Evolutionary conservation across 257 asterid genomes (phyloP).

Genomic region (Eustoma russellianum): DNA sequence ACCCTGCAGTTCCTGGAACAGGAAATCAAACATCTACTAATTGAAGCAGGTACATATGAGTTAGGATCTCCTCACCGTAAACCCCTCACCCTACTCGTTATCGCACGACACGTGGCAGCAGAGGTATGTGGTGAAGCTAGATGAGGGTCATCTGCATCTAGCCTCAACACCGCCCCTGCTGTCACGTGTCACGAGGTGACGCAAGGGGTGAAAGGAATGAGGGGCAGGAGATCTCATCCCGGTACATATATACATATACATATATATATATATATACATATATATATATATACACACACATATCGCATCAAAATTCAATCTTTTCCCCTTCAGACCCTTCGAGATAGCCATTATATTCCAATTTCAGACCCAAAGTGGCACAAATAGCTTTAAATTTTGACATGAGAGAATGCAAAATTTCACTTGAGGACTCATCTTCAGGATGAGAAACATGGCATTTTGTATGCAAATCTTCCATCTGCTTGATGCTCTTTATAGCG

Average conservation of each 20-base stretch:
- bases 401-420: conserved; percentile 44
- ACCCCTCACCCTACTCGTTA: too few relatives aligned
- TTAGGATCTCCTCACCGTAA: too few relatives aligned
- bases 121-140: too few relatives aligned
- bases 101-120: too few relatives aligned
- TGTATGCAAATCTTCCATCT: conserved; percentile 50
- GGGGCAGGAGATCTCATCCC: too few relatives aligned
- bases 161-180: too few relatives aligned
- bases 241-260: too few relatives aligned
- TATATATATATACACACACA: too few relatives aligned
- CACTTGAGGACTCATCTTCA: conserved; percentile 51
- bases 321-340: conserved; percentile 11
- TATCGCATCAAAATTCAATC: conserved; percentile 9
- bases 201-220: too few relatives aligned
- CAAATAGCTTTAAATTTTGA: conserved; percentile 47
- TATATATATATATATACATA: too few relatives aligned
- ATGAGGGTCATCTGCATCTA: too few relatives aligned
- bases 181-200: too few relatives aligned
- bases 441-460: conserved; percentile 46
- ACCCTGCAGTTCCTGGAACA: neutral
- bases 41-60: neutral
- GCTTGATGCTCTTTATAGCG: conserved; percentile 36
- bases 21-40: neutral
- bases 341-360: conserved; percentile 40
- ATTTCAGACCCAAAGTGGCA: conserved; percentile 44